Base-by-base conservation (phyloP, 1,139 yeast species). In the Sugiyamaella japonica region DNA sequence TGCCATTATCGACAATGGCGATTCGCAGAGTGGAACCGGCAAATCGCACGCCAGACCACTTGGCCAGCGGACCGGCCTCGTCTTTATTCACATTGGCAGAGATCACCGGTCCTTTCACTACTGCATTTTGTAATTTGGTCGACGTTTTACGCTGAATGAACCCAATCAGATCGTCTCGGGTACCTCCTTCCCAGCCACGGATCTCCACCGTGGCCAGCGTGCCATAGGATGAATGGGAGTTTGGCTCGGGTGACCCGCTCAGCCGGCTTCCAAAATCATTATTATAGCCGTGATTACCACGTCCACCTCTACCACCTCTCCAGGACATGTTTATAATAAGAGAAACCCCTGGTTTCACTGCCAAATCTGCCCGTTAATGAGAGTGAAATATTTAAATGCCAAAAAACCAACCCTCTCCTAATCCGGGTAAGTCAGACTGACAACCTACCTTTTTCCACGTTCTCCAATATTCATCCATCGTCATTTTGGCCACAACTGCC, bases 31-130 rank as follows among this genome's bases (percentile, higher is more conserved):
- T 68, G 53, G 82, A 80, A 7, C 95, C 95, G 0, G 96, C 96
- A 75, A 89, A 90, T 59, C 84, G 77, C 49, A 86, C 84, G 6
- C 97, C 97, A 34, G 80, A 77, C 82, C 86, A 85, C 54, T 78
- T 80, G 52, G 75, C 69, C 56, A 89, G 72, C 7, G 77, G 78
- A 34, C 79, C 76, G 0, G 89, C 90, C 15, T 88, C 90, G 38
- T 72, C 70, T 40, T 73, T 71, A 49, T 74, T 75, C 16, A 87
- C 93, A 42, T 75, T 77, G 0, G 88, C 96, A 44, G 77, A 74
- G 38, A 86, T 64, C 29, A 72, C 67, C 23, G 72, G 70, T 12
- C 80, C 81, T 15, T 73, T 70, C 7, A 74, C 69, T 13, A 70
- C 68, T 0, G 82, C 76, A 65, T 85, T 81, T 56, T 70, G 70